Evolutionary conservation across 2,329 filamentous ascomycete species (phyloP), one percentile per base, ranked within the genome.

Genomic region (Bertia moriformis): DNA sequence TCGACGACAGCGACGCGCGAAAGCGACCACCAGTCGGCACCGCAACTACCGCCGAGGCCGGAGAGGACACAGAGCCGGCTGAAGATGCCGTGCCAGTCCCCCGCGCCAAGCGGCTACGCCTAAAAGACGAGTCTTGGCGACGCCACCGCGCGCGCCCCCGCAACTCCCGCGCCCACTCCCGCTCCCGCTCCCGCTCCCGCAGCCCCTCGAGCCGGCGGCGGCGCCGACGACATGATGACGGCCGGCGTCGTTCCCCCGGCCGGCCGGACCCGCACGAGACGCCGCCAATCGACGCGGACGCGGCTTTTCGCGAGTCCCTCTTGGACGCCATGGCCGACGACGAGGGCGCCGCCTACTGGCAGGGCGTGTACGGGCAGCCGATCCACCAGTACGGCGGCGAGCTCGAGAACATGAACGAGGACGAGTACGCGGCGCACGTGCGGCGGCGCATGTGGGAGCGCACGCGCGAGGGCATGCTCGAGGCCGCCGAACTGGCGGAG

Each of bases 291-390:
- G 22, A 7, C n/a, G 22, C n/a, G n/a, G 7, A 86, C 30, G 66
- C 71, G 0, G 86, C 89, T 1, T 98, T 98, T 56, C 79, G 85
- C 19, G 85, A 93, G 57, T 94, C 87, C 1, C 77, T 98, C 4
- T 96, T 96, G 61, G 91, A 98, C 57, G 91, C 91, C 20, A 80
- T 98, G 59, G 89, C 87, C 27, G 91, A 98, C 58, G 89, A 96
- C 54, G 91, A 98, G 60, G 91, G 89, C 37, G 91, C 91, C 2
- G 73, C 78, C 4, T 98, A 91, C 62, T 98, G 91, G 91, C 82
- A 95, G 56, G 75, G 76, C 14, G 85, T 98, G 14, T 98, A 96
- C 59, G 88, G 87, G 1, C 89, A 96, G 55, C 89, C 91, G 0
- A 82, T 96, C 38, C 87, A 95, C 58, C 73, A 76, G 4, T 95